phyloP scores from a whole-genome alignment of 306 rosid species.

The Vigna hirtella region DNA sequence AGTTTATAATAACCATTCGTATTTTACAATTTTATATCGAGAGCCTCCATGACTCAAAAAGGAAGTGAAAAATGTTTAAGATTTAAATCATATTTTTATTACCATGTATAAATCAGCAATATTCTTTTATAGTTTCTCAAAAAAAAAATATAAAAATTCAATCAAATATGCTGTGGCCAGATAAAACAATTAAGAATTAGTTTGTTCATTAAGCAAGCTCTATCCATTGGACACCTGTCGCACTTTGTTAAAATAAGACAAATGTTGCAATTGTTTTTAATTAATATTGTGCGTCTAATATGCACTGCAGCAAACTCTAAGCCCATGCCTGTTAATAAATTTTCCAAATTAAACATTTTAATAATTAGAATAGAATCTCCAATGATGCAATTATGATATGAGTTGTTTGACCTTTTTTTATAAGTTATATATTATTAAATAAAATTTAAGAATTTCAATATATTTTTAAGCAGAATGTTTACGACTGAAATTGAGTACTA shows the following conservation, averaged over 20 bases:
- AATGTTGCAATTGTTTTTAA: not conserved
- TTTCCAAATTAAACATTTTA: too few species aligned
- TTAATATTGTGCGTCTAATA: not conserved
- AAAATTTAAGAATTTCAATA: not conserved
- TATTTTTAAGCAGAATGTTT: not conserved
- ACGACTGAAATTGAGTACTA: not conserved
- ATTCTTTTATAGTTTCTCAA: not conserved
- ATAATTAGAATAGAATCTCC: not conserved
- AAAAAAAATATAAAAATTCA: not conserved
- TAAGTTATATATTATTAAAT: not conserved
- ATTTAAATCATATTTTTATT: too few species aligned
- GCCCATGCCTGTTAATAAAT: not conserved
- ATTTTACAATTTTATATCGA: too few species aligned
- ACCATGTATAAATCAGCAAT: too few species aligned
- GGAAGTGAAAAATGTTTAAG: not conserved
- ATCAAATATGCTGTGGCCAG: not conserved
- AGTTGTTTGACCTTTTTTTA: not conserved
- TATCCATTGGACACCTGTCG: not conserved
- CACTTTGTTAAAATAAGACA: not conserved
- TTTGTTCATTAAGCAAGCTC: slow-evolving; percentile 1
- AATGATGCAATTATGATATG: not conserved
- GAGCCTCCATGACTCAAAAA: not conserved
- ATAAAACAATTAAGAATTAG: not conserved
- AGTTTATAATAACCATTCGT: too few species aligned
- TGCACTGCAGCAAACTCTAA: not conserved